Conservation (phyloP, 371 early-diverging fungal genomes). For the Saksenaea oblongispora region DNA sequence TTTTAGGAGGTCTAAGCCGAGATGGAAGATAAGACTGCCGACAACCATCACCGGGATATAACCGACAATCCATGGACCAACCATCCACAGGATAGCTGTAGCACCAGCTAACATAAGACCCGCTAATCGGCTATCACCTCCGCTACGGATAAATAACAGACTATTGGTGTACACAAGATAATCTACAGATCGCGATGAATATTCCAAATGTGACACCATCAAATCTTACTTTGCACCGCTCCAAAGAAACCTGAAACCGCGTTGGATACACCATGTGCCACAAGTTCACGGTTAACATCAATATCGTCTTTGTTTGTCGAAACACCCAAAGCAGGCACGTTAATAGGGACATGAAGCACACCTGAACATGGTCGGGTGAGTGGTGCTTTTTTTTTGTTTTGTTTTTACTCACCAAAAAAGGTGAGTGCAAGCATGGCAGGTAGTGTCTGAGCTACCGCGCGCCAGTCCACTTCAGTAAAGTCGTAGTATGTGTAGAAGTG, state of each 20-base stretch:
- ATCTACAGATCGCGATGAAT: slow-evolving; percentile 35
- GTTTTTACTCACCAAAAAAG: slow-evolving; percentile 74
- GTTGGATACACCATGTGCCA: slow-evolving; percentile 93
- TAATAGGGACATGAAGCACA: slow-evolving; percentile 93
- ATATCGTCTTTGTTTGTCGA: slow-evolving; percentile 84
- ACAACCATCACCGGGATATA: slow-evolving; percentile 94
- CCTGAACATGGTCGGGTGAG: slow-evolving; percentile 33
- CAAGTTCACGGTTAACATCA: slow-evolving; percentile 91
- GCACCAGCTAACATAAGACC: slow-evolving; percentile 82
- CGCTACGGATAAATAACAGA: slow-evolving; percentile 87
- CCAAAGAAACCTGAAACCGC: slow-evolving; percentile 78
- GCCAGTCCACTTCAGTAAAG: slow-evolving; percentile 75
- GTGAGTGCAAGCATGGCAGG: slow-evolving; percentile 92
- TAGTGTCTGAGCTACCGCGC: slow-evolving; percentile 69
- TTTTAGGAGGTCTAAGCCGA: slow-evolving; percentile 90
- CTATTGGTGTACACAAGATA: slow-evolving; percentile 92
- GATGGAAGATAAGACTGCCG: slow-evolving; percentile 91
- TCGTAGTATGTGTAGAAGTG: slow-evolving; percentile 84
- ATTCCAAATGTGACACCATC: not conserved
- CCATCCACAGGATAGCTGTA: slow-evolving; percentile 78
- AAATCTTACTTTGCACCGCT: slow-evolving; percentile 73
- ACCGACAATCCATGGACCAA: slow-evolving; percentile 84
- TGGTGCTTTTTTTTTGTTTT: not conserved
- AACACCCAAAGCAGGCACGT: slow-evolving; percentile 91
- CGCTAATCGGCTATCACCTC: slow-evolving; percentile 87